These are phyloP conservation scores for Salix udensis DNA, from an alignment of 345 rosid species.

Conservation along the genomic window DNA sequence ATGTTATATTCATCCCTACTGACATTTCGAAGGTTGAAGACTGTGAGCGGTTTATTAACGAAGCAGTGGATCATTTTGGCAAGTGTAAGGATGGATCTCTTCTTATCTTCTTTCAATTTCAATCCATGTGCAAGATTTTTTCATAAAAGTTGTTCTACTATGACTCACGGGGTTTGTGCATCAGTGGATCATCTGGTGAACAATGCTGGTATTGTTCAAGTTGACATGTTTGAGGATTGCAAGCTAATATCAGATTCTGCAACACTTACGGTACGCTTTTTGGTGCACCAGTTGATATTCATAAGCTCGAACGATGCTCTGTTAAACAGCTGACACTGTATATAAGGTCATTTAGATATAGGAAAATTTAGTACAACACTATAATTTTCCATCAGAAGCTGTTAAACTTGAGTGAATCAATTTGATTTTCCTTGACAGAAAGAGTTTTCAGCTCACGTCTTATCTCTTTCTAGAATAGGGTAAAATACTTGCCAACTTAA, in stretches of 20 bases:
- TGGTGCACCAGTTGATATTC: too few relatives aligned
- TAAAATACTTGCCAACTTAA: not conserved
- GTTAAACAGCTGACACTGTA: too few relatives aligned
- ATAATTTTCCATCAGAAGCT: too few relatives aligned
- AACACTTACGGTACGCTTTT: conserved; percentile 36
- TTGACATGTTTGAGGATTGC: conserved; percentile 45
- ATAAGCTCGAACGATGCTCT: too few relatives aligned
- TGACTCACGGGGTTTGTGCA: not conserved
- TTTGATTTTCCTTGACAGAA: too few relatives aligned
- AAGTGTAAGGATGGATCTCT: conserved; percentile 12
- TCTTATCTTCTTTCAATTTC: not conserved
- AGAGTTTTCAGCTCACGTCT: too few relatives aligned
- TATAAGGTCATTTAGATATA: too few relatives aligned
- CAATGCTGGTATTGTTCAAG: conserved; percentile 49
- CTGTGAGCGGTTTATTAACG: conserved; percentile 22
- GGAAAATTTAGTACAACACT: too few relatives aligned
- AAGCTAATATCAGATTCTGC: not conserved
- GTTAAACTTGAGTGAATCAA: too few relatives aligned
- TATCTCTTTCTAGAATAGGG: too few relatives aligned
- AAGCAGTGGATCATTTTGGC: conserved; percentile 28
- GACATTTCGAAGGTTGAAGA: conserved; percentile 29
- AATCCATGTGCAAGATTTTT: not conserved
- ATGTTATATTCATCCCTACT: conserved; percentile 20
- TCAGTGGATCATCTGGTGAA: conserved; percentile 73
- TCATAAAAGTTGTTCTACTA: not conserved